phyloP scores from a whole-genome alignment of 2,329 filamentous ascomycete genomes.

The Colletotrichum sp. region DNA sequence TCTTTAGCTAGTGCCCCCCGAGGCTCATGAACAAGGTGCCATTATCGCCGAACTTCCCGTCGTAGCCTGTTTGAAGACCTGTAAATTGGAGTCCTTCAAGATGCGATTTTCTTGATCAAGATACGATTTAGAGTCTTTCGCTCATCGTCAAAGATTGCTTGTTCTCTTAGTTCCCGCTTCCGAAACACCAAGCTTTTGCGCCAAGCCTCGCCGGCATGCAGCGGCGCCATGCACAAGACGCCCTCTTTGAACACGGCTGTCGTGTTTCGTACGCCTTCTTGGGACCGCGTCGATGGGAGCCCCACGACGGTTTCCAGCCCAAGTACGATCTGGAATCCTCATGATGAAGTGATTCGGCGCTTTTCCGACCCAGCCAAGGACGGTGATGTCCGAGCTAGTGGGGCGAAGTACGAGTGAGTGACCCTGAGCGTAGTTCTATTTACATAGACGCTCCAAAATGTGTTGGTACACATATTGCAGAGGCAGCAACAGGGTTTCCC shows the following conservation, averaged over 20 bases:
- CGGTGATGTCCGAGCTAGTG: background rate
- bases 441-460: background rate
- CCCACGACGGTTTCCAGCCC: conserved; percentile 3
- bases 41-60: background rate
- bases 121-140: background rate
- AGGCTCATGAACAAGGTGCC: background rate
- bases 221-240: conserved; percentile 5
- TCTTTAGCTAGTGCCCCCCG: background rate
- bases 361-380: conserved; percentile 26
- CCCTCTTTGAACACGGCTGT: conserved; percentile 5
- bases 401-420: background rate
- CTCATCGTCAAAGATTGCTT: background rate
- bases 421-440: background rate
- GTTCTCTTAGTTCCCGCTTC: background rate
- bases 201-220: conserved; percentile 15
- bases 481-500: background rate
- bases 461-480: background rate
- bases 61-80: background rate
- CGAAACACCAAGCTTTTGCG: background rate
- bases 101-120: background rate
- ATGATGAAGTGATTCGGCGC: conserved; percentile 24
- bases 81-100: background rate
- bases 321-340: background rate
- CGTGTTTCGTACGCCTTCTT: conserved; percentile 14
- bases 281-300: conserved; percentile 6